Evolutionary conservation across 768 basidiomycete genomes (phyloP), one percentile per base, ranked within the genome.

Genomic region (Omphalotus guepiniiformis): DNA sequence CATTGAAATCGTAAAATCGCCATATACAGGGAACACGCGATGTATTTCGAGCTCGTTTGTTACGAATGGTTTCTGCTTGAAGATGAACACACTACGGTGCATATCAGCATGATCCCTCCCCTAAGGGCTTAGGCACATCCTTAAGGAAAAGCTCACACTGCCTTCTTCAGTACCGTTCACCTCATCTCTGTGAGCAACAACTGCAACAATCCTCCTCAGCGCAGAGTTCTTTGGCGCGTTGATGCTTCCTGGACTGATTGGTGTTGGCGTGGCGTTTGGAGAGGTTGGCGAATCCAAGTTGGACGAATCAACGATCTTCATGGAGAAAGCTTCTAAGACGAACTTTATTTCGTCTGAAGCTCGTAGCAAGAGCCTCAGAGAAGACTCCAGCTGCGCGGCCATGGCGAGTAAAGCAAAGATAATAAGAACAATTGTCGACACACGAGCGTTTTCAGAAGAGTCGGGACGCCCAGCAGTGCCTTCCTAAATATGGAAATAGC

Each of bases 1-100:
- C 63, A 85, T 78, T 7, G 68, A 60, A 30, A 86, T 70, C 4
- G 71, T 64, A 55, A 85, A 79, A 27, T 69, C 63, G 8, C 70
- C 72, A 43, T 75, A 72, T 26, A 88, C 75, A 3, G 83, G 82
- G n/a, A 78, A 72, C 2, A 76, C 67, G 41, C 70, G 72, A 48
- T 79, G 68, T 7, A 80, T 64, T 16, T 73, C 63, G 29, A 77
- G 64, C 21, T 66, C 67, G 16, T 66, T 59, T 62, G 50, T 69
- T 74, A 59, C 75, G 71, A 15, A 82, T 59, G 53, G 79, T 79
- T 25, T 80, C 57, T 52, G 79, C 80, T 50, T 36, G 47, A 34
- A 46, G 29, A 55, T 35, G 35, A 50, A 46, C 23, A 39, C 36
- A 30, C 42, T 47, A 27, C 18, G 28, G 28, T 39, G 27, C 15